A percentile compares a stretch with the other conserved stretches of the same genome.
Conservation (phyloP, 352 stramenopile genomes). For the Phytophthora agathidicida region DNA sequence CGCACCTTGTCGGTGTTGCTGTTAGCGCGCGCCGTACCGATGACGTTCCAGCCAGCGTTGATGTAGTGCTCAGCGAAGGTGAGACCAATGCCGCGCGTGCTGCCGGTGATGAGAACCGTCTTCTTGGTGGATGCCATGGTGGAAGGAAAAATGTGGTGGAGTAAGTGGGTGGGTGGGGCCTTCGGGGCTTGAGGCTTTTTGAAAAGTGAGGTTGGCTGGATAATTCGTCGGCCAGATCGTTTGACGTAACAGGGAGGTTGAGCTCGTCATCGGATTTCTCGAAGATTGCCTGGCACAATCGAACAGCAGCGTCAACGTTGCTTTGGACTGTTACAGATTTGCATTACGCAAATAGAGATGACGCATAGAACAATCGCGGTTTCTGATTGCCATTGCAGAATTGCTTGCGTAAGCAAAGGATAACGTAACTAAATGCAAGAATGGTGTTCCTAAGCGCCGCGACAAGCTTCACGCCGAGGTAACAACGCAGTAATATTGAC, state of each 20-base stretch:
- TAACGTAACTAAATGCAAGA: too few species aligned
- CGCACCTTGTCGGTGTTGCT: background rate
- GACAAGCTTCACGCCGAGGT: too few species aligned
- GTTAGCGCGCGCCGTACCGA: background rate
- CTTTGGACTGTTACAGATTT: too few species aligned
- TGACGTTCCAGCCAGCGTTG: slow-evolving; percentile 1
- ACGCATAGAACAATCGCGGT: background rate
- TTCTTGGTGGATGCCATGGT: slow-evolving; percentile 2
- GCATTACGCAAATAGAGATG: background rate
- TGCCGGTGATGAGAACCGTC: slow-evolving; percentile 6
- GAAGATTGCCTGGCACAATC: too few species aligned
- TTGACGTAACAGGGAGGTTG: too few species aligned
- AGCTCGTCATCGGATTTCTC: too few species aligned
- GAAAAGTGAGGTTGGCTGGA: slow-evolving; percentile 2
- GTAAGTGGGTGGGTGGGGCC: background rate
- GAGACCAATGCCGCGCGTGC: slow-evolving; percentile 33
- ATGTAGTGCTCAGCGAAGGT: slow-evolving; percentile 36
- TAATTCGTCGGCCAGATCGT: too few species aligned
- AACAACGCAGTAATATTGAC: too few species aligned
- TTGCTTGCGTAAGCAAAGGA: too few species aligned
- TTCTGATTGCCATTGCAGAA: background rate
- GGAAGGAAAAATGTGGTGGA: background rate
- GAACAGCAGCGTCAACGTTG: too few species aligned
- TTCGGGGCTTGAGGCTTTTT: background rate
- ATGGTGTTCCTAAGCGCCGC: too few species aligned